Percentiles rank a stretch among this genome's conserved stretches.
Evolutionary conservation across 1,284 basidiomycete genomes (phyloP).

Genomic region (Ustilago bromivora): DNA sequence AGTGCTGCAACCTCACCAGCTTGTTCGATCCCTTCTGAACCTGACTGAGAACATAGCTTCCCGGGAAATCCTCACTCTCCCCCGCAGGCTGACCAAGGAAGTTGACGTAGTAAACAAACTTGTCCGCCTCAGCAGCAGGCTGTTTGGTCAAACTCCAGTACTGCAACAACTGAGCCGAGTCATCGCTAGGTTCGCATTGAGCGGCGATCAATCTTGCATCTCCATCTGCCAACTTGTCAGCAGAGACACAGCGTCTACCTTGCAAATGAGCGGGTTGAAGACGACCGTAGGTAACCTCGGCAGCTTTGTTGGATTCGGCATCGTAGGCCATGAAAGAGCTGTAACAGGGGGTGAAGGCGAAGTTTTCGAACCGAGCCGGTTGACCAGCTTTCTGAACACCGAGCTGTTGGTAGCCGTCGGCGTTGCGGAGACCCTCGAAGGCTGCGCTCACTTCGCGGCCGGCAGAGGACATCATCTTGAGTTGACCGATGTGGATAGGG

Average conservation of each 20-base stretch:
- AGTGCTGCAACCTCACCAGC: conserved; percentile 32
- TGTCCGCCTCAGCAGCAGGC: conserved; percentile 22
- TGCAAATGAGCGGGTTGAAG: conserved; percentile 44
- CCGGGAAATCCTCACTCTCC: conserved; percentile 36
- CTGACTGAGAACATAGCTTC: conserved; percentile 31
- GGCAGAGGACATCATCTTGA: conserved; percentile 34
- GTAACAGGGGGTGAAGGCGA: conserved; percentile 46
- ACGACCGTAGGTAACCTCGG: conserved; percentile 44
- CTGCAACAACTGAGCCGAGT: conserved; percentile 51
- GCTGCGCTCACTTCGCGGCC: conserved; percentile 38
- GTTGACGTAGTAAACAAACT: conserved; percentile 46
- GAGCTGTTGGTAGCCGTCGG: conserved; percentile 43
- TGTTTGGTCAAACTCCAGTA: conserved; percentile 55
- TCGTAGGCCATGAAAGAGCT: conserved; percentile 44
- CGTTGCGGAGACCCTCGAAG: conserved; percentile 48
- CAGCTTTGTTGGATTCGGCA: conserved; percentile 44
- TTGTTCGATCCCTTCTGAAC: conserved; percentile 27
- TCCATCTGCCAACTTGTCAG: conserved; percentile 19
- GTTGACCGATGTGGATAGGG: conserved; percentile 35
- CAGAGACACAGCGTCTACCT: conserved; percentile 49
- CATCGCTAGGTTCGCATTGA: conserved; percentile 41
- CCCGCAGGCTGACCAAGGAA: conserved; percentile 39
- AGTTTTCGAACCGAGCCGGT: conserved; percentile 36
- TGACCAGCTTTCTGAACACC: conserved; percentile 41
- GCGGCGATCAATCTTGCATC: conserved; percentile 37